Percentiles rank a stretch among this genome's conserved stretches.
Conservation (phyloP, 352 stramenopile species). For the Phytophthora tentaculata region DNA sequence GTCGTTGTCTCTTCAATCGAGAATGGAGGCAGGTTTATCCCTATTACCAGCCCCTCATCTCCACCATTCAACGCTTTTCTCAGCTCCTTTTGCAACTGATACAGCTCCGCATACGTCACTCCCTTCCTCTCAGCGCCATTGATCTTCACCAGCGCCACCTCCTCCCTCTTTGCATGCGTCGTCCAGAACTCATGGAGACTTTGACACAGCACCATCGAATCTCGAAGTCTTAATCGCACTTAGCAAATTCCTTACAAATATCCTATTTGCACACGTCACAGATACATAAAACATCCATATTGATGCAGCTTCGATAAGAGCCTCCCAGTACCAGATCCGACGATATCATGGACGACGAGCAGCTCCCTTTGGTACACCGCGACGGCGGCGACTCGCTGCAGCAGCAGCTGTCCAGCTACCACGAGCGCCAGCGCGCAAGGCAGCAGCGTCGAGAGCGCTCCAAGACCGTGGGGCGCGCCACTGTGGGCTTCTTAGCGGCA, state of each 20-base stretch:
- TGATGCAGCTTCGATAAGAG: neutral
- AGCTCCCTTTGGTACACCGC: conserved; percentile 40
- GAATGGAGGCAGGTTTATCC: conserved; percentile 48
- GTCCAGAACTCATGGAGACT: conserved; percentile 14
- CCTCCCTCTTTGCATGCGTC: conserved; percentile 2
- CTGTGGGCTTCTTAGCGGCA: conserved; percentile 40
- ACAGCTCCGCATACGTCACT: conserved; percentile 26
- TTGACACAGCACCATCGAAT: conserved; percentile 16
- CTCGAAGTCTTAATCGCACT: neutral
- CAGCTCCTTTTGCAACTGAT: conserved; percentile 28
- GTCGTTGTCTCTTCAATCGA: conserved; percentile 55
- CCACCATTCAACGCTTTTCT: conserved; percentile 5
- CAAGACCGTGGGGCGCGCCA: conserved; percentile 43
- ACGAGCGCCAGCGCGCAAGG: conserved; percentile 30
- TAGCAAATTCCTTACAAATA: conserved; percentile 13
- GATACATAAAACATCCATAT: conserved; percentile 2
- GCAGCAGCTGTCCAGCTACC: conserved; percentile 42
- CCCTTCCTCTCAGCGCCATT: neutral
- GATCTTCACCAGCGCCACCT: conserved; percentile 1
- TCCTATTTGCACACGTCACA: conserved; percentile 32
- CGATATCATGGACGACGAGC: conserved; percentile 29
- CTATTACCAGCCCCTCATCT: conserved; percentile 34
- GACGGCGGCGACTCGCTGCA: conserved; percentile 36
- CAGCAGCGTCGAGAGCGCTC: conserved; percentile 29
- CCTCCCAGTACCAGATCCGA: conserved; percentile 11